A percentile compares a stretch with the other conserved stretches of the same genome.
phyloP scores from a whole-genome alignment of 176 grass and related monocot genomes.

The Hsuehochloa calcarea region DNA sequence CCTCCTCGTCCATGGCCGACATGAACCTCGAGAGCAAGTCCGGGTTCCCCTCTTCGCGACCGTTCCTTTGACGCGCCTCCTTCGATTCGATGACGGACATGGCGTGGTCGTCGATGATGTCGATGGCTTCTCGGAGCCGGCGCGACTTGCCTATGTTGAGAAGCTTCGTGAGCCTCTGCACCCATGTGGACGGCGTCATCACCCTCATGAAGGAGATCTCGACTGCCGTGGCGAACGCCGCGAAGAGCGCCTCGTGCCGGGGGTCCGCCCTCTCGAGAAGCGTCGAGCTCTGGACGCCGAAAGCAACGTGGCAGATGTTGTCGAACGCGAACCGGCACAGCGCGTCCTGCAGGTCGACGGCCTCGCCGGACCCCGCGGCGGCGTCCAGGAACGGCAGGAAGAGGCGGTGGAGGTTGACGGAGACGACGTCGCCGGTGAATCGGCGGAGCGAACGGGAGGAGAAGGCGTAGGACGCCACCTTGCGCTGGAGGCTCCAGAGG shows the following conservation, averaged over 20 bases:
- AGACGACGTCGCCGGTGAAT: slow-evolving; percentile 42
- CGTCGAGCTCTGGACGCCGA: slow-evolving; percentile 46
- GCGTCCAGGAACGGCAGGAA: slow-evolving; percentile 45
- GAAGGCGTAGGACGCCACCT: slow-evolving; percentile 57
- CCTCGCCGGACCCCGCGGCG: slow-evolving; percentile 19
- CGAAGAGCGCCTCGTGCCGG: slow-evolving; percentile 31
- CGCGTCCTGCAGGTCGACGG: slow-evolving; percentile 60
- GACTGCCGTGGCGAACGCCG: slow-evolving; percentile 57
- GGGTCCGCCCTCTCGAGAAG: background rate
- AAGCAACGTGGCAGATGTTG: slow-evolving; percentile 60
- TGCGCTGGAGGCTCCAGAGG: slow-evolving; percentile 59
- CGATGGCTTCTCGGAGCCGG: slow-evolving; percentile 47
- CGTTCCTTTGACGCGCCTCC: background rate
- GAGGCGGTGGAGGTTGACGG: background rate
- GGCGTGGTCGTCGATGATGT: slow-evolving; percentile 44
- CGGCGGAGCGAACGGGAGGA: slow-evolving; percentile 43
- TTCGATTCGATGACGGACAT: slow-evolving; percentile 49
- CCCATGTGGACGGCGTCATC: slow-evolving; percentile 34
- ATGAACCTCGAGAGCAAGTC: slow-evolving; percentile 76
- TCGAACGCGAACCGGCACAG: slow-evolving; percentile 67
- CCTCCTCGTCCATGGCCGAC: slow-evolving; percentile 58
- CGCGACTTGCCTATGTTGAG: slow-evolving; percentile 57
- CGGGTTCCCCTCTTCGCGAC: background rate
- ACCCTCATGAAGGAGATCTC: slow-evolving; percentile 52
- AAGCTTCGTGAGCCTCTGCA: slow-evolving; percentile 34